A percentile compares a stretch with the other conserved stretches of the same genome.
These are phyloP conservation scores for Corymbia calophylla DNA, from an alignment of 441 rosid genomes.

Conservation along the genomic window DNA sequence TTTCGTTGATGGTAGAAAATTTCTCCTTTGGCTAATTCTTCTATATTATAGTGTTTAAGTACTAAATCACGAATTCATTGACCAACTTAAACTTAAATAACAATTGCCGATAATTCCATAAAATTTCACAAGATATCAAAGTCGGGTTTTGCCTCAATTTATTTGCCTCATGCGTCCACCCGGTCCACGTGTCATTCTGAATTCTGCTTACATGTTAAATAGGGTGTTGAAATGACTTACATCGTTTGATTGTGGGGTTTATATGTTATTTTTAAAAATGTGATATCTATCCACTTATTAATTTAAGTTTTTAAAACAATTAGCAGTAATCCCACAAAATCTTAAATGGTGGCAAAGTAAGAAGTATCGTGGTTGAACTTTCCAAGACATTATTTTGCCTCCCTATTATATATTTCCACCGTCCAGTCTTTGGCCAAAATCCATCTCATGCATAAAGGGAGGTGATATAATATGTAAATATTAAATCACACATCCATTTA, in stretches of 20 bases:
- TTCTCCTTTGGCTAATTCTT: not conserved
- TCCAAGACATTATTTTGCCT: not conserved
- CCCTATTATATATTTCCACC: not conserved
- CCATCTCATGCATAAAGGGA: not conserved
- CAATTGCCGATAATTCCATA: fast-evolving
- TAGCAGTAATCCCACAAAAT: fast-evolving
- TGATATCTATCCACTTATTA: fast-evolving
- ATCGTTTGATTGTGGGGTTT: not conserved
- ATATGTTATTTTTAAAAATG: not conserved
- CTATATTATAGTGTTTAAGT: not conserved
- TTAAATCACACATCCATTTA: fast-evolving
- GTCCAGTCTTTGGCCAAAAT: fast-evolving
- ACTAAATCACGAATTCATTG: not conserved
- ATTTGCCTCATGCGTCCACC: fast-evolving
- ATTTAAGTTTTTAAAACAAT: not conserved
- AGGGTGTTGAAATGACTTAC: not conserved
- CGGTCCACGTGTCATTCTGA: not conserved
- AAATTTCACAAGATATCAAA: fast-evolving
- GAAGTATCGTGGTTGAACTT: not conserved
- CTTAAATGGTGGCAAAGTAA: fast-evolving
- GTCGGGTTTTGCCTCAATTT: not conserved
- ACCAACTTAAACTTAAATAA: not conserved
- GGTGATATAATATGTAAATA: not conserved
- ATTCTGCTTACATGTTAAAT: not conserved
- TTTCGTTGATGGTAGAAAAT: not conserved